Evolutionary conservation across 2,329 filamentous ascomycete species (phyloP).

Genomic region (Chaetothyriales sp.): DNA sequence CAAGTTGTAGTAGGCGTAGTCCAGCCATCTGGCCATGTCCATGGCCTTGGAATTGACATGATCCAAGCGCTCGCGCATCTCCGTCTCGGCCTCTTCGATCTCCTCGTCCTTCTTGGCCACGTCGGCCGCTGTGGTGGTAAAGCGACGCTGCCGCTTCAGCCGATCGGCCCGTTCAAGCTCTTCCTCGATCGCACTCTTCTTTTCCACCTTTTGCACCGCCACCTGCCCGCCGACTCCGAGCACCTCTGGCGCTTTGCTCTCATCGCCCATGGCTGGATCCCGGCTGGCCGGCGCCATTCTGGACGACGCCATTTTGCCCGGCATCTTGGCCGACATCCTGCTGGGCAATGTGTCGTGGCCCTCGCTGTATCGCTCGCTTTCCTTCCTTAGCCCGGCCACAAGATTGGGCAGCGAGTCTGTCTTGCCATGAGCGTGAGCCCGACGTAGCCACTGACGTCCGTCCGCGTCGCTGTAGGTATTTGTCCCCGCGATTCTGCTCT

Average conservation of each 20-base stretch:
- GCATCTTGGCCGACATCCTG: neutral
- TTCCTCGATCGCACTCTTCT: slow-evolving; percentile 9
- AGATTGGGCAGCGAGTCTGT: neutral
- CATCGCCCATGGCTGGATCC: neutral
- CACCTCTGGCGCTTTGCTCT: neutral
- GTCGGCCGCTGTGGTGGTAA: slow-evolving; percentile 1
- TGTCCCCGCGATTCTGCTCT: neutral
- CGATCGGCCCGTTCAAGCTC: slow-evolving; percentile 10
- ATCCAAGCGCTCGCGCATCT: slow-evolving; percentile 11
- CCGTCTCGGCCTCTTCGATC: slow-evolving; percentile 12
- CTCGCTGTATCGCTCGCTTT: neutral
- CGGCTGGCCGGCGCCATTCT: neutral
- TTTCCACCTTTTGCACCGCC: neutral
- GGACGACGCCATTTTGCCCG: neutral
- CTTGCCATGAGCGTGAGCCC: neutral
- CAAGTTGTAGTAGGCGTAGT: slow-evolving; percentile 36
- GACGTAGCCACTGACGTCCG: neutral
- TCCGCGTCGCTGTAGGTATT: neutral
- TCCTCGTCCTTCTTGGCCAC: slow-evolving; percentile 8
- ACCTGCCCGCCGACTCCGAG: too few species aligned
- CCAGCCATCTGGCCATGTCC: slow-evolving; percentile 32
- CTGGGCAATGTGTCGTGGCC: neutral
- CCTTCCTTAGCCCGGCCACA: neutral
- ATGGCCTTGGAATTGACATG: slow-evolving; percentile 18
- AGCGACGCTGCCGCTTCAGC: slow-evolving; percentile 7